Evolutionary conservation across 352 stramenopile genomes (phyloP), one percentile per base, ranked within the genome.

Genomic region (Thalassiosira mediterranea): DNA sequence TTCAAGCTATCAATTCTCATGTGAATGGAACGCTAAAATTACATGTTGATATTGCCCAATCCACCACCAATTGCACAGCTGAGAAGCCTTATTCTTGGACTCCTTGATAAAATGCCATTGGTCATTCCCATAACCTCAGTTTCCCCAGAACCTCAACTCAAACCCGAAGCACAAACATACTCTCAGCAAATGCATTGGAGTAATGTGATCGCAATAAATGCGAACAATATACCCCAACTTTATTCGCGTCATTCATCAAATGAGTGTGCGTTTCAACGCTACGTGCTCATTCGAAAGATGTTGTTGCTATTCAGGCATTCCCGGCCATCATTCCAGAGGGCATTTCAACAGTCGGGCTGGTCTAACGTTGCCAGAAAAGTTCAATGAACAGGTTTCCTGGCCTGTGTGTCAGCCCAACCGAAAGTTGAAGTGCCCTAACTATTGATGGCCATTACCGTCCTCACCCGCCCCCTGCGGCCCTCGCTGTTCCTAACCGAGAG

Each of bases 391-490:
- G 19, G n/a, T 13, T 56, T 23, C 8, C 25, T 17, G 8, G 21
- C 10, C 25, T n/a, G n/a, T n/a, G n/a, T n/a, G n/a, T n/a, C n/a
- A n/a, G n/a, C n/a, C n/a, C n/a, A n/a, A n/a, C n/a, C n/a, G n/a
- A n/a, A n/a, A n/a, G n/a, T n/a, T n/a, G n/a, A n/a, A 40, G 56
- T 38, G 28, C 59, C 42, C 44, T n/a, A n/a, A 3, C 42, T 13
- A 42, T 75, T 71, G 53, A 79, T 67, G 63, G 64, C 72, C 65
- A 77, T 77, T 81, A 81, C 51, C 72, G 38, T 63, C 72, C 72
- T 81, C 72, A 81, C 52, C 72, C 72, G 29, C 69, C 69, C 3
- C 46, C 64, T 4, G 51, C 59, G 17, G 58, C 52, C 26, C 60
- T 68, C 2, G 72, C 72, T 65, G 32, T 62, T 21, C 72, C 72